Percentiles rank a stretch among this genome's conserved stretches.
Conservation (phyloP, 176 grass and related monocot species). For the Luzula sylvatica region DNA sequence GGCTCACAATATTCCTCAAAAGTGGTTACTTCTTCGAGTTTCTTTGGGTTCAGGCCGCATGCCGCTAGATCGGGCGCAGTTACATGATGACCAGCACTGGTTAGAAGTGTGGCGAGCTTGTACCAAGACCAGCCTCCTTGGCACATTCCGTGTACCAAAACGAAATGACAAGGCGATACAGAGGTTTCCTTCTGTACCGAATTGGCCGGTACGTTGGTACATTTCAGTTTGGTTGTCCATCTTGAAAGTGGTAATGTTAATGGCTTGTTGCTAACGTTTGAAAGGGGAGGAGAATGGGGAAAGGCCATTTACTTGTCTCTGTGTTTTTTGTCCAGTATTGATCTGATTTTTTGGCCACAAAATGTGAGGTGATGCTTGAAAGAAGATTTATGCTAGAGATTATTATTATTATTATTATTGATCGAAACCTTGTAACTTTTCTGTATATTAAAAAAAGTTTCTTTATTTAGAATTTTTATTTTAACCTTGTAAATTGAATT, state of each 20-base stretch:
- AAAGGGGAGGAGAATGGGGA: background rate
- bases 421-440: too few species aligned
- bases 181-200: too few species aligned
- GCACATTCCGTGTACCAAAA: constrained; percentile 22
- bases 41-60: constrained; percentile 9
- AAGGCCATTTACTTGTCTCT: background rate
- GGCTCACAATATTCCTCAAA: constrained; percentile 22
- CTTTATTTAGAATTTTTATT: too few species aligned
- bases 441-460: too few species aligned
- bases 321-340: background rate
- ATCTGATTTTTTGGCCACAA: background rate
- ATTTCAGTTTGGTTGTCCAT: background rate
- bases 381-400: too few species aligned
- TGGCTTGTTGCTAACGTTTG: background rate
- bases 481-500: too few species aligned
- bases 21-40: constrained; percentile 16
- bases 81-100: constrained; percentile 14
- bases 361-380: too few species aligned
- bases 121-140: constrained; percentile 29
- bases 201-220: background rate
- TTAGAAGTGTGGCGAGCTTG: constrained; percentile 19
- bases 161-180: background rate
- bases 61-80: constrained; percentile 21
- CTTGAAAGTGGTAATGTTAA: background rate
- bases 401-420: too few species aligned